Base-by-base conservation (phyloP, 1,284 basidiomycete genomes). In the Ustilago trichophora region DNA sequence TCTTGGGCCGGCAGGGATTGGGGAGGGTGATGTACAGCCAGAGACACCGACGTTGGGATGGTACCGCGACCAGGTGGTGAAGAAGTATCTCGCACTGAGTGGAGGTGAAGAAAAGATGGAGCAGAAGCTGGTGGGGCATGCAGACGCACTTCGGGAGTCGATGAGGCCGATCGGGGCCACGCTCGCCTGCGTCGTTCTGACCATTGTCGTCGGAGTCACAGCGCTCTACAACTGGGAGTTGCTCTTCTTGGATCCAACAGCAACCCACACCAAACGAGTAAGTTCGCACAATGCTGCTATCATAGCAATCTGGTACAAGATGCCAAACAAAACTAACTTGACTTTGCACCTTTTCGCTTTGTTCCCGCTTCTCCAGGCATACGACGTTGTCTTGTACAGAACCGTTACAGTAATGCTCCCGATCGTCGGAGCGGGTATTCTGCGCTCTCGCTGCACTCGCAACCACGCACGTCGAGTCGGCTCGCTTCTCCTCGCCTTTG, bases 401-500 rank as follows among this genome's bases (percentile, higher is more conserved):
- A 15, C 21, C 15, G 33, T 22, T 32, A 13, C 40, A 26, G 18
- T 49, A 21, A n/a, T 46, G 4, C 22, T 51, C 6, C 44, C 53
- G 4, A 10, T 26, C 6, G 21, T 29, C 11, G 29, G 9, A 15
- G 37, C 44, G 2, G 2, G 22, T 4, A n/a, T 43, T n/a, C 29
- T 54, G 6, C 54, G 54, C 31, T 55, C 43, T n/a, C 44, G 35
- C 4, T 24, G 19, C 52, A 25, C 48, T 13, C 8, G 21, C 16
- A 25, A 36, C 19, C 55, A 41, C 8, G 19, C 41, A 8, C 49
- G 45, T n/a, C 52, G 54, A 9, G 47, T 72, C 19, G 68, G 50
- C 37, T 32, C 49, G n/a, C 65, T 69, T n/a, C 38, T 77, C 19
- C 59, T 70, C 16, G 64, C 72, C 7, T 73, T 80, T 38, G 58